Evolutionary conservation across 257 asterid genomes (phyloP), one percentile per base, ranked within the genome.

Genomic region (Prunella vulgaris): DNA sequence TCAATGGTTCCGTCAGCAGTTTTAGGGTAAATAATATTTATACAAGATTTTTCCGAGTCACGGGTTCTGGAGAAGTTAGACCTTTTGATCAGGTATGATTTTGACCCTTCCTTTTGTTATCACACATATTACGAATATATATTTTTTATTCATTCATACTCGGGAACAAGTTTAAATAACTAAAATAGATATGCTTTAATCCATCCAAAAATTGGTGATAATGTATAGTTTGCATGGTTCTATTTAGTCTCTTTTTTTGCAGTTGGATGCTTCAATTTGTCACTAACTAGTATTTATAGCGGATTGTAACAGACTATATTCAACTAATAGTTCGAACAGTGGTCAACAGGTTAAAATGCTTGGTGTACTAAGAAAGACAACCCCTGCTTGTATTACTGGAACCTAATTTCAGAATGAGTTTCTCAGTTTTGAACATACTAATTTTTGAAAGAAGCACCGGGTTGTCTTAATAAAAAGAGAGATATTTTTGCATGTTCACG

Each of bases 31-130:
- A 40, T 60, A 80, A 89, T 75, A 72, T 91, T 63, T 91, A 89
- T 71, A 91, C 97, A 51, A 89, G 97, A 79, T 82, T 84, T 69
- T 84, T 94, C 64, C 90, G 99, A 44, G 95, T 94, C 37, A 94
- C 99, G 71, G 99, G 99, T 77, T 91, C 97, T 2, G 99, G 99
- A 72, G 99, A 91, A 74, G 84, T 91, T 66, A 82, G 99, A 70
- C 84, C 93, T 80, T 74, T 89, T 18, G 97, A 91, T 62, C 89
- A 79, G 97, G 99, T 94, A 85, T 72, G 82, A 24, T 68, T 69
- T 30, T 15, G 5, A 64, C 52, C 75, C 70, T 59, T 63, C n/a
- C 33, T 14, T 53, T 5, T 66, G 22, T 30, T 18, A 52, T 51
- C 12, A 53, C 57, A 7, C 8, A 68, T 67, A 38, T 22, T 65